These are phyloP conservation scores for Sporothrix humicola DNA, from an alignment of 2,329 filamentous ascomycete species.

Conservation along the genomic window DNA sequence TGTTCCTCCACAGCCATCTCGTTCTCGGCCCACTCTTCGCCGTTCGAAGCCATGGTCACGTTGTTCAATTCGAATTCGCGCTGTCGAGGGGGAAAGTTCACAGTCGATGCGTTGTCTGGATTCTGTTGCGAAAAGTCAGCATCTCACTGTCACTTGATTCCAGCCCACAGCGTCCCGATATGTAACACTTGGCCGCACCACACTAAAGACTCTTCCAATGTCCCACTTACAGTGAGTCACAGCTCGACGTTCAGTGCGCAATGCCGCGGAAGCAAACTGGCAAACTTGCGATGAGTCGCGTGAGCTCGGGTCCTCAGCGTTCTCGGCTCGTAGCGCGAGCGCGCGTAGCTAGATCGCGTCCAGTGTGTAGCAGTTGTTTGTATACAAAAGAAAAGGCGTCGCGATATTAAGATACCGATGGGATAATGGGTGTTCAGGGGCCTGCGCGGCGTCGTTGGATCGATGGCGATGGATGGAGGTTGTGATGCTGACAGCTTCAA, in stretches of 20 bases:
- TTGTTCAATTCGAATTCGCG: too few relatives aligned
- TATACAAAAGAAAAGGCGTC: too few relatives aligned
- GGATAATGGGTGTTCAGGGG: neutral
- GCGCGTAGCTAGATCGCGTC: neutral
- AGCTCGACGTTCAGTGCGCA: neutral
- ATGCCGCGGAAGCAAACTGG: neutral
- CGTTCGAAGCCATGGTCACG: constrained; percentile 41
- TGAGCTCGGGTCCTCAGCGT: neutral
- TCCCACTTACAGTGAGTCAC: neutral
- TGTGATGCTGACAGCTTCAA: neutral
- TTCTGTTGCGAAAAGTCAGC: too few relatives aligned
- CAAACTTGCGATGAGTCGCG: neutral
- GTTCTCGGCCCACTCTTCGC: constrained; percentile 49
- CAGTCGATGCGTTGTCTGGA: too few relatives aligned
- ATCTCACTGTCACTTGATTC: too few relatives aligned
- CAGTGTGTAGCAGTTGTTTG: too few relatives aligned
- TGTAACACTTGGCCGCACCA: too few relatives aligned
- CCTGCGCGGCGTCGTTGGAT: neutral
- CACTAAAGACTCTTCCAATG: neutral
- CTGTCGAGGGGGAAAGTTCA: too few relatives aligned
- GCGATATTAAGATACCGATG: neutral
- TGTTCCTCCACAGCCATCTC: constrained; percentile 62
- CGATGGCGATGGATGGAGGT: neutral
- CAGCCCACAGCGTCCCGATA: too few relatives aligned
- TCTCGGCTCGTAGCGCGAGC: neutral